Evolutionary conservation across 805 yeast genomes (phyloP).

Genomic region (Pichia pseudocactophila): DNA sequence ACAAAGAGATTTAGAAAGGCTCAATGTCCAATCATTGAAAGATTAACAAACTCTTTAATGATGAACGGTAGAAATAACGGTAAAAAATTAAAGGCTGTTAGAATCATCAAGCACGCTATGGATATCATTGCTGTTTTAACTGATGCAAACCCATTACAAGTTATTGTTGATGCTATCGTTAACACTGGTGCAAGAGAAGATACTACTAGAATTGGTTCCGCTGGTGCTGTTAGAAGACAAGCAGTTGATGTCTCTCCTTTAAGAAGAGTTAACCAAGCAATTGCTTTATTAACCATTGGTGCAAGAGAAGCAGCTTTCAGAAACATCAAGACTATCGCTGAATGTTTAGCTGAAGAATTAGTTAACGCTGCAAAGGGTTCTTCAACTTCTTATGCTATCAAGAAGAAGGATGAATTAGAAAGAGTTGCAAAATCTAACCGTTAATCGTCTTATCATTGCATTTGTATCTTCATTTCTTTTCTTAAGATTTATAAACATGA

Average conservation of each 20-base stretch:
- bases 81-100: constrained; percentile 99
- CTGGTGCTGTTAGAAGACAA: constrained; percentile 99
- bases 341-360: constrained; percentile 99
- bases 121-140: constrained; percentile 96
- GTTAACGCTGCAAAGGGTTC: constrained; percentile 99
- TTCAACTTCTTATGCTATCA: constrained; percentile 99
- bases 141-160: constrained; percentile 99
- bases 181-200: constrained; percentile 99
- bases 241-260: constrained; percentile 99
- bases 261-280: constrained; percentile 99
- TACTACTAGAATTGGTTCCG: constrained; percentile 99
- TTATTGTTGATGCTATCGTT: constrained; percentile 96
- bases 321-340: constrained; percentile 99
- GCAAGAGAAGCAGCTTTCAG: constrained; percentile 99
- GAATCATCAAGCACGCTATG: constrained; percentile 98
- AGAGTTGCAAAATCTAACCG: constrained; percentile 99
- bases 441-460: constrained; percentile 38
- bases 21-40: constrained; percentile 98
- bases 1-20: constrained; percentile 99
- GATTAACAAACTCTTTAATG: constrained; percentile 99
- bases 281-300: constrained; percentile 96
- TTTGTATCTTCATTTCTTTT: not conserved
- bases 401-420: constrained; percentile 99
- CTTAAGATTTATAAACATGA: not conserved
- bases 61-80: constrained; percentile 99